Conservation (phyloP, 2,329 filamentous ascomycete genomes). For the Verticillium nubilum region DNA sequence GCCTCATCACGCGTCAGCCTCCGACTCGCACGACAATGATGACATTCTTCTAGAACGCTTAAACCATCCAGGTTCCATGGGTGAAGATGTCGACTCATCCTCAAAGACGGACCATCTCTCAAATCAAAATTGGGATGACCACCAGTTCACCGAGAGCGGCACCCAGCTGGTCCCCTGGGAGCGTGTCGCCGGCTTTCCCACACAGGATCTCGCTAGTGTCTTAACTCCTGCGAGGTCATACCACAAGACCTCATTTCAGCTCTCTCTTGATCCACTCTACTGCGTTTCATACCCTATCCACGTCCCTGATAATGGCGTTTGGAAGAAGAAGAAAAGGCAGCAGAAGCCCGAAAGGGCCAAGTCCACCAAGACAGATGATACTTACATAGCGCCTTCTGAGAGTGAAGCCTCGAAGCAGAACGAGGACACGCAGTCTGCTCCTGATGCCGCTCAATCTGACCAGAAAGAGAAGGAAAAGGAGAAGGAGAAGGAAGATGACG, state of each 20-base stretch:
- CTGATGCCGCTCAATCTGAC: slow-evolving; percentile 7
- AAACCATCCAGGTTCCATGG: slow-evolving; percentile 27
- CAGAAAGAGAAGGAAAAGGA: slow-evolving; percentile 23
- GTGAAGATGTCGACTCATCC: slow-evolving; percentile 20
- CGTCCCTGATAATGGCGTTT: slow-evolving; percentile 70
- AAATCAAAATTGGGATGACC: slow-evolving; percentile 47
- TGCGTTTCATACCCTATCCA: slow-evolving; percentile 83
- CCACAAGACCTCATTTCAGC: slow-evolving; percentile 77
- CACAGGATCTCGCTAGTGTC: slow-evolving; percentile 74
- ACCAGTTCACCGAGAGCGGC: slow-evolving; percentile 49
- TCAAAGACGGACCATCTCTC: slow-evolving; percentile 32
- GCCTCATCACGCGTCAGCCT: slow-evolving; percentile 25
- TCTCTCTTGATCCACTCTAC: slow-evolving; percentile 72
- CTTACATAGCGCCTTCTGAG: slow-evolving; percentile 15
- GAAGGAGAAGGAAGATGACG: slow-evolving; percentile 36
- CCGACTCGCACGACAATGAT: slow-evolving; percentile 37
- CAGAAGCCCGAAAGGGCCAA: slow-evolving; percentile 21
- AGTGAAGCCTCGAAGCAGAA: slow-evolving; percentile 17
- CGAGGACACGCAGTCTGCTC: slow-evolving; percentile 13
- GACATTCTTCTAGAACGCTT: slow-evolving; percentile 45
- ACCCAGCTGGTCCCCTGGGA: slow-evolving; percentile 63
- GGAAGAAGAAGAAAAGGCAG: slow-evolving; percentile 60
- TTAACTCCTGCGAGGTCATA: slow-evolving; percentile 70
- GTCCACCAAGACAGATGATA: slow-evolving; percentile 19
- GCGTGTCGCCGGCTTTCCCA: slow-evolving; percentile 65